A percentile compares a stretch with the other conserved stretches of the same genome.
phyloP scores from a whole-genome alignment of 208 protist genomes.

The Wallacemonas sp. region DNA sequence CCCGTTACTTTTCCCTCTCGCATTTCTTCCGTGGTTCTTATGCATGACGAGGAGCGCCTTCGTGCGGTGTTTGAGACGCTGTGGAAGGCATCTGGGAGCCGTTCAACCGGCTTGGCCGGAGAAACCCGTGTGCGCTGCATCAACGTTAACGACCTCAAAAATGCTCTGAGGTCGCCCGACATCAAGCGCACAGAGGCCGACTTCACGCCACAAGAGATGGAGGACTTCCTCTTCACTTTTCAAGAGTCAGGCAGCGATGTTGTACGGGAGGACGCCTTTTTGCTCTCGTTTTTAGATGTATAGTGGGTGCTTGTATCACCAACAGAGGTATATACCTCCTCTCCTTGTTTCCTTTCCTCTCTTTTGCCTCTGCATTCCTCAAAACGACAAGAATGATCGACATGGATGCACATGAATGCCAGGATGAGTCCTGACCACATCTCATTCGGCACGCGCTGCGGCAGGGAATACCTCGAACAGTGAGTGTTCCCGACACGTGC shows the following conservation, averaged over 20 bases:
- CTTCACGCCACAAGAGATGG: conserved; percentile 32
- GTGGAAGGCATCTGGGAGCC: conserved; percentile 26
- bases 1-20: conserved; percentile 20
- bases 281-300: conserved; percentile 32
- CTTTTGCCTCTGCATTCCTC: neutral
- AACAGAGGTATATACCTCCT: neutral
- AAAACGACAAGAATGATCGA: neutral
- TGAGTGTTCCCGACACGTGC: too few relatives aligned
- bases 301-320: conserved; percentile 20
- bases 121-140: conserved; percentile 23
- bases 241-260: conserved; percentile 19
- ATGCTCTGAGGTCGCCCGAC: conserved; percentile 14
- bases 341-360: neutral
- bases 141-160: conserved; percentile 18
- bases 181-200: conserved; percentile 25
- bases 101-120: neutral
- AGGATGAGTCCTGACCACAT: too few relatives aligned
- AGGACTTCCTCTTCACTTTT: conserved; percentile 35
- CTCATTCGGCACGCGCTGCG: too few relatives aligned
- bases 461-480: too few relatives aligned
- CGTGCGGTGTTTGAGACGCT: conserved; percentile 38
- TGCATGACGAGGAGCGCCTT: conserved; percentile 17
- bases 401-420: too few relatives aligned
- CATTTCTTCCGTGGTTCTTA: conserved; percentile 33
- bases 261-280: conserved; percentile 46